Evolutionary conservation across 2,329 filamentous ascomycete species (phyloP), one percentile per base, ranked within the genome.

Genomic region (Cucurbitaria berberidis): DNA sequence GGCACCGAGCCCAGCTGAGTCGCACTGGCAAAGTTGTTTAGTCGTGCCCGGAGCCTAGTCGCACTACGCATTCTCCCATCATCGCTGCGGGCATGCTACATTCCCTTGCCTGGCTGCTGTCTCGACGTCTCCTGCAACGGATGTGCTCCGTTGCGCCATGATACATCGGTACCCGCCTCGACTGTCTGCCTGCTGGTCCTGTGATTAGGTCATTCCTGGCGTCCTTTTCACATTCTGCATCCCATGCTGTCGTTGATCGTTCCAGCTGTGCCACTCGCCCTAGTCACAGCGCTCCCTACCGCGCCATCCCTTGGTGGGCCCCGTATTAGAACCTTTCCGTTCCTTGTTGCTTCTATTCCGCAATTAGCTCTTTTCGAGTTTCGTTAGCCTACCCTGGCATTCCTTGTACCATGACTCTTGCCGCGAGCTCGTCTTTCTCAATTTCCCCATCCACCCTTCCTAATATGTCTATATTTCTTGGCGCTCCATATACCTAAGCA

Each of bases 101-200:
- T 65, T 55, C 58, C 66, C 64, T 64, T 62, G 59, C 62, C 63
- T 62, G 59, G 62, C 63, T 60, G 55, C 53, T 56, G 57, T 60
- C 55, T 66, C 58, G 62, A 57, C 63, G 57, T 69, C 61, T 62
- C 59, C 71, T 64, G 72, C 73, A n/a, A 73, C 71, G 67, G 69
- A 70, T 70, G n/a, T n/a, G 52, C 67, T 69, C 66, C 67, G 68
- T 74, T 74, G 73, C 72, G 72, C 73, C 72, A 74, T 74, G 72
- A 69, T 74, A 74, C 73, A 70, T 70, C 49, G 58, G 61, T 63
- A 73, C 71, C 70, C 70, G 71, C 71, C 63, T 64, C 60, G 46
- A 63, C 64, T 58, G 52, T 63, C 50, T 55, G 45, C 49, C 58
- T 55, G 56, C 61, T 57, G 57, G 61, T 51, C 68, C 61, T 70